Conservation (phyloP, 176 grass and related monocot species). For the Tuctoria greenei region DNA sequence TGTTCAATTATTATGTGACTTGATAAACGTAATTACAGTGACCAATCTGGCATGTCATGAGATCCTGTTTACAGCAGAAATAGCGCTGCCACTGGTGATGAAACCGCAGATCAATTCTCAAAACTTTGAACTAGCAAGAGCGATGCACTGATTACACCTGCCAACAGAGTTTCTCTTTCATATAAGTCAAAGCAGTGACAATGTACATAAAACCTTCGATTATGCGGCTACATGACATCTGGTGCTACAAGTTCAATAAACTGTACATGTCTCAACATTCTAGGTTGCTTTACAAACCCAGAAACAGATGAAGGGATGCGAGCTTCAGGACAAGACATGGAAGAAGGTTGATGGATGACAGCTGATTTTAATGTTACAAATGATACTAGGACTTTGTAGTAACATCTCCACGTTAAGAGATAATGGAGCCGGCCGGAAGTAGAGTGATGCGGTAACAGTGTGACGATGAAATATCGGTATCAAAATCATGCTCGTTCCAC, state of each 20-base stretch:
- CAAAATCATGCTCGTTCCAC: constrained; percentile 7
- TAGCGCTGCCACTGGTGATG: not conserved
- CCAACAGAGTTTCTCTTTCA: constrained; percentile 18
- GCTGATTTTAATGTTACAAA: not conserved
- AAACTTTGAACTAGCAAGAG: not conserved
- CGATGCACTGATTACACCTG: constrained; percentile 5
- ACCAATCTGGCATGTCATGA: not conserved
- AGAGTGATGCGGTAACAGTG: not conserved
- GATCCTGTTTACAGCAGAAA: not conserved
- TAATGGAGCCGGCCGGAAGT: not conserved
- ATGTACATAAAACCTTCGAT: constrained; percentile 30
- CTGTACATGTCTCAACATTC: constrained; percentile 34
- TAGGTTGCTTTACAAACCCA: constrained; percentile 4
- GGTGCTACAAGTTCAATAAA: constrained; percentile 10
- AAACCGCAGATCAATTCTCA: not conserved
- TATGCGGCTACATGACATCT: not conserved
- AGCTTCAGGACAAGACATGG: constrained; percentile 20
- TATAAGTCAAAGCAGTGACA: not conserved
- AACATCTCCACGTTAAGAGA: not conserved
- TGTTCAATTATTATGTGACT: not conserved
- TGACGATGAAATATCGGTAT: not conserved
- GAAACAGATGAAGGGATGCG: constrained; percentile 5
- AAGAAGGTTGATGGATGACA: not conserved
- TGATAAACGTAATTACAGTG: not conserved
- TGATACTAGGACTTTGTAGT: not conserved